These are phyloP conservation scores for Scheffersomyces stambukii DNA, from an alignment of 1,139 yeast genomes.

Conservation along the genomic window DNA sequence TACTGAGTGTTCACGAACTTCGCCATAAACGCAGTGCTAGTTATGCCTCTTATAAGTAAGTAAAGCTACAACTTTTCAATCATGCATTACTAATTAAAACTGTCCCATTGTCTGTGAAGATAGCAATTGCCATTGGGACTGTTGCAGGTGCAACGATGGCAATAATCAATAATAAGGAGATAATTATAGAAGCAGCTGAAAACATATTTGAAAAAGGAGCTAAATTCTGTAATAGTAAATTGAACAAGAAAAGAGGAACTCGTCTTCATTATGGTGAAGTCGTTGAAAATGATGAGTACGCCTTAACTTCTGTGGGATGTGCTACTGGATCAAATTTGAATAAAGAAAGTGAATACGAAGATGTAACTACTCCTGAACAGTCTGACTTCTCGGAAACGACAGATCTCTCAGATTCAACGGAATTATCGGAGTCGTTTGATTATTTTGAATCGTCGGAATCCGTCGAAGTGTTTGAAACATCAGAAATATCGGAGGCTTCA, in stretches of 20 bases:
- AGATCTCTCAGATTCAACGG: too few species aligned
- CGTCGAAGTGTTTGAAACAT: too few species aligned
- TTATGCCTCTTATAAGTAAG: too few species aligned
- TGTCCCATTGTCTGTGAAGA: conserved; percentile 38
- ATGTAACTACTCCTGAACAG: conserved; percentile 22
- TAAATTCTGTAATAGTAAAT: conserved; percentile 25
- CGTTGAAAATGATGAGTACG: conserved; percentile 22
- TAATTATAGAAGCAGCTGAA: conserved; percentile 30
- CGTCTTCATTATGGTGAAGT: conserved; percentile 24
- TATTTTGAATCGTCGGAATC: too few species aligned
- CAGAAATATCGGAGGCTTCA: too few species aligned
- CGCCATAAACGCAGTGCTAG: too few species aligned
- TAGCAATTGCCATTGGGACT: conserved; percentile 38
- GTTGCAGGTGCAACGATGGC: conserved; percentile 39
- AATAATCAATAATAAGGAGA: conserved; percentile 28
- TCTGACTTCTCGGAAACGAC: conserved; percentile 9
- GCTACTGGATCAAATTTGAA: conserved; percentile 9
- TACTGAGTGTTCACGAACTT: too few species aligned
- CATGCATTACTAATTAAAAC: too few species aligned
- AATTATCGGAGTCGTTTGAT: too few species aligned
- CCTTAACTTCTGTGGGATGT: conserved; percentile 2
- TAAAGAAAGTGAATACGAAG: conserved; percentile 14
- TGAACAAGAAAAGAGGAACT: conserved; percentile 14
- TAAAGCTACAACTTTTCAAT: too few species aligned
- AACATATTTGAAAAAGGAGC: conserved; percentile 32